Evolutionary conservation across 2,329 filamentous ascomycete species (phyloP).

Genomic region (Fusarium cicatricum): DNA sequence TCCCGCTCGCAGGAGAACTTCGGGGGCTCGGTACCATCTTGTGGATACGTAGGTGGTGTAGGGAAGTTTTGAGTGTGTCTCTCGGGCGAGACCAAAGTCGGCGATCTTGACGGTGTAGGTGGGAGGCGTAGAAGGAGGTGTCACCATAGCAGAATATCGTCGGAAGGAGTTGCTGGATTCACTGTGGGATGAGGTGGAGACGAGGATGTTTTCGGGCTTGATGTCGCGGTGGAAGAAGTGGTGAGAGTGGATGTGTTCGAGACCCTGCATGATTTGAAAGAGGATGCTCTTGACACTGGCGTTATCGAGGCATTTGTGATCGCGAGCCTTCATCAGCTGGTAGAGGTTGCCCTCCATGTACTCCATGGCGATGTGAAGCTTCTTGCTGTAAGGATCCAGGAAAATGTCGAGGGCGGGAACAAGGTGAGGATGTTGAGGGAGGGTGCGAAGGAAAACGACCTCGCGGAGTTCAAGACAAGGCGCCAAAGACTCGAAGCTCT

Average conservation of each 20-base stretch:
- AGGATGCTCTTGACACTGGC: slow-evolving; percentile 96
- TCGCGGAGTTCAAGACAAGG: slow-evolving; percentile 94
- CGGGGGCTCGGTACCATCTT: slow-evolving; percentile 95
- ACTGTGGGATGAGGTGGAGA: slow-evolving; percentile 86
- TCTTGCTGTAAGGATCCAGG: slow-evolving; percentile 93
- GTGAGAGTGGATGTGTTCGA: slow-evolving; percentile 97
- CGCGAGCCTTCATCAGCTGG: slow-evolving; percentile 97
- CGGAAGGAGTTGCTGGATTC: slow-evolving; percentile 87
- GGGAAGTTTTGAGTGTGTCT: slow-evolving; percentile 94
- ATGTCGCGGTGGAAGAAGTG: slow-evolving; percentile 99
- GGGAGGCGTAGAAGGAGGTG: slow-evolving; percentile 92
- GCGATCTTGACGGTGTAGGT: slow-evolving; percentile 98
- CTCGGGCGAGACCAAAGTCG: slow-evolving; percentile 95
- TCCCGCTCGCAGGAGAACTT: slow-evolving; percentile 90
- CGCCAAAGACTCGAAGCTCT: slow-evolving; percentile 92
- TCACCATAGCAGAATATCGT: slow-evolving; percentile 91
- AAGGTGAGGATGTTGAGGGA: slow-evolving; percentile 88
- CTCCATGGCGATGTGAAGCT: slow-evolving; percentile 98
- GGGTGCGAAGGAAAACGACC: slow-evolving; percentile 92
- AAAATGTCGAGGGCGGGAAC: slow-evolving; percentile 99
- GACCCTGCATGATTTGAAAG: slow-evolving; percentile 93
- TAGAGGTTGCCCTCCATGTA: slow-evolving; percentile 99
- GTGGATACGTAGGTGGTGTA: slow-evolving; percentile 99
- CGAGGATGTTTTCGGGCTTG: slow-evolving; percentile 98
- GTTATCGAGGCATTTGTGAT: slow-evolving; percentile 92